phyloP scores from a whole-genome alignment of 2,329 filamentous ascomycete genomes.

The Penicillium decumbens region DNA sequence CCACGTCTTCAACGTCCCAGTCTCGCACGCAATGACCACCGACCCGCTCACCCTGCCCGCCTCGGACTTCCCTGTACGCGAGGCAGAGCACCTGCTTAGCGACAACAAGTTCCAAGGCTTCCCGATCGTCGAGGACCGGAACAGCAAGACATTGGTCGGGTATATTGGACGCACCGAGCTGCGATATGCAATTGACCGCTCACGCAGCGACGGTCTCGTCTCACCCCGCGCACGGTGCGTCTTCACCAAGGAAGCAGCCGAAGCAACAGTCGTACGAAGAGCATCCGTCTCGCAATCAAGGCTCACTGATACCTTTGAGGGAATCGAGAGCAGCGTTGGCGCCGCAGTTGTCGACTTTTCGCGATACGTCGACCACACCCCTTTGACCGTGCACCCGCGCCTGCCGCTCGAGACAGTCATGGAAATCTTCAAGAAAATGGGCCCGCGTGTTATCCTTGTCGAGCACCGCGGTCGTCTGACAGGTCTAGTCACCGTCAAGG shows the following conservation, averaged over 20 bases:
- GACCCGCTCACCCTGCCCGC: conserved; percentile 70
- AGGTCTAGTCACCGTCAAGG: conserved; percentile 91
- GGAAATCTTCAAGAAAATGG: conserved; percentile 98
- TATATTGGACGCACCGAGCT: conserved; percentile 93
- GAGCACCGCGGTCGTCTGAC: conserved; percentile 80
- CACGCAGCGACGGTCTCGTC: conserved; percentile 64
- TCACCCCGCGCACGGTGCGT: conserved; percentile 65
- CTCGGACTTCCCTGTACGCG: conserved; percentile 67
- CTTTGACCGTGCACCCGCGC: conserved; percentile 83
- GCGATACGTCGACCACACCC: conserved; percentile 82
- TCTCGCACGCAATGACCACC: conserved; percentile 82
- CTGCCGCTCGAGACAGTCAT: conserved; percentile 94
- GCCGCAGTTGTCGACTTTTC: conserved; percentile 69
- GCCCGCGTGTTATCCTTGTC: conserved; percentile 84
- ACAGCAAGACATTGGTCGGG: conserved; percentile 69
- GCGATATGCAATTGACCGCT: conserved; percentile 79
- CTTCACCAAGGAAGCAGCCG: conserved; percentile 58
- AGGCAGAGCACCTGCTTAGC: conserved; percentile 69
- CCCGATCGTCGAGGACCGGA: conserved; percentile 74
- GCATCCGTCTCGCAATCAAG: conserved; percentile 25
- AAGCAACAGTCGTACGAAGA: conserved; percentile 30
- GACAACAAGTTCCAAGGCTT: conserved; percentile 88
- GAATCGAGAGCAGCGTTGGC: conserved; percentile 53
- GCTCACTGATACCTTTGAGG: conserved; percentile 56
- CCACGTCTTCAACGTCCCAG: conserved; percentile 90